Evolutionary conservation across 2,329 filamentous ascomycete species (phyloP), one percentile per base, ranked within the genome.

Genomic region (Talaromyces sp.): DNA sequence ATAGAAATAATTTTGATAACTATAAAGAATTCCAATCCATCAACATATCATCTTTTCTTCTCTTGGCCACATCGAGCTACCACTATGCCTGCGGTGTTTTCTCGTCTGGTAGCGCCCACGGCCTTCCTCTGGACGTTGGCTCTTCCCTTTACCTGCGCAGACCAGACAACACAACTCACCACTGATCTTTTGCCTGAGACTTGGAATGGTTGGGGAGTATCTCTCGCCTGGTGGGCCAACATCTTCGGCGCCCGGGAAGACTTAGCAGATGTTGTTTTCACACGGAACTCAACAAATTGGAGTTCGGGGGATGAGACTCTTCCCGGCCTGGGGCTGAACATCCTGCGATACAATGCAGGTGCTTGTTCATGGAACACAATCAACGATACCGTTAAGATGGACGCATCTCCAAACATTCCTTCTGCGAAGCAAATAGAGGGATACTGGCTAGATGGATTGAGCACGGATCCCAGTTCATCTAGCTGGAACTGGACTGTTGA

Each of bases 401-500:
- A 43, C 11, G 43, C 47, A 11, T 56, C 54, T n/a, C 17, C 47
- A 13, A 49, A 56, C 17, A 56, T 56, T 10, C 48, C 51, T 11
- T 16, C 47, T 7, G 49, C 54, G 1, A 52, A 46, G 6, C 51
- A 56, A 39, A 48, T 56, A 6, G 51, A 56, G 27, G 51, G 54
- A 8, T 56, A 51, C 33, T 56, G 54, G 54, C 16, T 56, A 9
- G 51, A 56, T 46, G 51, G 51, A 29, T 9, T 44, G 14, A 56
- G 44, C 29, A 24, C 50, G 4, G 45, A 52, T 13, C 51, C 54
- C 8, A 50, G 46, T 2, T 56, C 54, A 3, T 56, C 54, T 4
- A 56, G 54, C 33, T 56, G 54, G 54, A 45, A 50, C 39, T 56
- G 54, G 54, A 56, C 42, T 14, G 54, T 56, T 6, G 54, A 56